phyloP scores from a whole-genome alignment of 345 rosid genomes.

The Aethionema arabicum region DNA sequence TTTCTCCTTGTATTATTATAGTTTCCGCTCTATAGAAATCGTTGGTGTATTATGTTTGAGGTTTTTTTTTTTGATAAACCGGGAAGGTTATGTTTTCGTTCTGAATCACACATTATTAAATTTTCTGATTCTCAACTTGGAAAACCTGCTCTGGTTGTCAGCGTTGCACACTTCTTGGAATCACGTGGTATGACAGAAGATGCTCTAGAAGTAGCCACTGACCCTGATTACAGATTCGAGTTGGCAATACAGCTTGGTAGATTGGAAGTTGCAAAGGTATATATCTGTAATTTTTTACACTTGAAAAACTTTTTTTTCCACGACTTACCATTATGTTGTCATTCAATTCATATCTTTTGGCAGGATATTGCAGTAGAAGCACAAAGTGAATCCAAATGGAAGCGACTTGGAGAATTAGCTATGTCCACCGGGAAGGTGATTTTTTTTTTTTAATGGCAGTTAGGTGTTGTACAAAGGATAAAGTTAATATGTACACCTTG shows the following conservation, averaged over 20 bases:
- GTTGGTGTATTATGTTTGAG: conserved; percentile 20
- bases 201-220: conserved; percentile 87
- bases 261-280: conserved; percentile 79
- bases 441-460: conserved; percentile 8
- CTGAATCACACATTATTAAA: not conserved
- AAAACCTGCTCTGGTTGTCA: conserved; percentile 37
- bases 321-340: conserved; percentile 8
- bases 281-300: conserved; percentile 19
- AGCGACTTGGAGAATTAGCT: conserved; percentile 86
- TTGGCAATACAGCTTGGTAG: conserved; percentile 86
- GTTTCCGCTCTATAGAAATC: not conserved
- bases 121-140: conserved; percentile 16
- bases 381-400: conserved; percentile 87
- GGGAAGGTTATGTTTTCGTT: no score
- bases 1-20: not conserved
- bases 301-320: conserved; percentile 6
- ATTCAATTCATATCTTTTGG: conserved; percentile 24
- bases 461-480: conserved; percentile 8
- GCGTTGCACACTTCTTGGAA: conserved; percentile 92
- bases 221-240: conserved; percentile 80
- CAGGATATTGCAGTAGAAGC: conserved; percentile 75
- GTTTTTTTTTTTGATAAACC: no score
- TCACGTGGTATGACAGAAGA: conserved; percentile 84
- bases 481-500: conserved; percentile 19
- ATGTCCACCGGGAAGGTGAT: conserved; percentile 82